Conservation (phyloP, 768 basidiomycete genomes). For the Steccherinum ochraceum region DNA sequence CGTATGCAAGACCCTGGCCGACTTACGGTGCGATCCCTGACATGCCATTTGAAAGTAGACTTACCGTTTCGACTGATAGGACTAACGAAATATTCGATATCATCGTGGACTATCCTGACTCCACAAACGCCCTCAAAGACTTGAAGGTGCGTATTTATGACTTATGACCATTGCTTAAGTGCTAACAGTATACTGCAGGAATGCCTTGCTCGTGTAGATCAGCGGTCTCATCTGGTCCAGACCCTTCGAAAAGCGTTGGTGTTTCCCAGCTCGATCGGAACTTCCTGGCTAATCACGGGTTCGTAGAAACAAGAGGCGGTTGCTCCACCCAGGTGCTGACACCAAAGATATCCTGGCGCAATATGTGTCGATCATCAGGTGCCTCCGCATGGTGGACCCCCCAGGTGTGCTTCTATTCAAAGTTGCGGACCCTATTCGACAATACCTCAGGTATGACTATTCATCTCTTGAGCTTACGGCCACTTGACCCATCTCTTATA, state of each 20-base stretch:
- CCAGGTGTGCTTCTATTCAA: constrained; percentile 90
- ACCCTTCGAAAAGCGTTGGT: constrained; percentile 70
- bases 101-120: constrained; percentile 91
- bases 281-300: not conserved
- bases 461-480: constrained; percentile 2
- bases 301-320: constrained; percentile 70
- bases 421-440: constrained; percentile 87
- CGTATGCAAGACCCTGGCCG: constrained; percentile 85
- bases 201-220: constrained; percentile 75
- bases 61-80: no score
- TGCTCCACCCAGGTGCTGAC: constrained; percentile 94
- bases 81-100: constrained; percentile 91
- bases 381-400: constrained; percentile 85
- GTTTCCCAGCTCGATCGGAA: not conserved
- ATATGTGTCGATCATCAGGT: constrained; percentile 91
- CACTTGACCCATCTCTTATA: not conserved
- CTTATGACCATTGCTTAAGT: constrained; percentile 1
- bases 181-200: no score
- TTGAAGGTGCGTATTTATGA: constrained; percentile 48
- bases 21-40: constrained; percentile 74
- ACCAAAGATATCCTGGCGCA: constrained; percentile 85
- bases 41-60: no score
- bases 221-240: constrained; percentile 68
- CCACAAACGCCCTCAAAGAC: constrained; percentile 78
- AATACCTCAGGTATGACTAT: constrained; percentile 67